These are phyloP conservation scores for Blattamonas nauphoetae DNA, from an alignment of 78 protist species.

Conservation along the genomic window DNA sequence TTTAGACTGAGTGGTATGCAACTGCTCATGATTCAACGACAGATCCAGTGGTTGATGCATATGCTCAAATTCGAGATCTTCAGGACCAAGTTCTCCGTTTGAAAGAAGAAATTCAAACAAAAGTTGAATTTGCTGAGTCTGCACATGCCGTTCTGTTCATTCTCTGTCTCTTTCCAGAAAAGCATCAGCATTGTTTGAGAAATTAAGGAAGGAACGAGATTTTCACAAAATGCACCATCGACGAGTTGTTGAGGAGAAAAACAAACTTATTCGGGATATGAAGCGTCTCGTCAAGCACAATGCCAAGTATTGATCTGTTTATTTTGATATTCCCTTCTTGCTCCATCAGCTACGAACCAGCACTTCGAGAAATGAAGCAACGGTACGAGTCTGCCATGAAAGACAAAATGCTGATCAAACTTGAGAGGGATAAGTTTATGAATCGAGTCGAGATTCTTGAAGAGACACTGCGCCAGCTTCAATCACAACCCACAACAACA, in stretches of 20 bases:
- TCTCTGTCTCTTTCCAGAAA: background rate
- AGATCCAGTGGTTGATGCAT: constrained; percentile 1
- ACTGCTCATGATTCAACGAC: background rate
- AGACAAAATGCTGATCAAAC: constrained; percentile 44
- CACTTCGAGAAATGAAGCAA: background rate
- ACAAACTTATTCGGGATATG: constrained; percentile 39
- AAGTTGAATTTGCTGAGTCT: background rate
- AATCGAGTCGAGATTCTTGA: background rate
- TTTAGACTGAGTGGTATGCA: constrained; percentile 60
- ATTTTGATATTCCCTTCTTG: background rate
- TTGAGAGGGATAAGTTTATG: constrained; percentile 32
- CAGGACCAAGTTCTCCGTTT: background rate
- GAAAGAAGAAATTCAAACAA: constrained; percentile 9
- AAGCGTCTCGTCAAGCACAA: constrained; percentile 45
- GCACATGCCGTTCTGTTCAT: background rate
- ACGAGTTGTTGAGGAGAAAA: constrained; percentile 65
- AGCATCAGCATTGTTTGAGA: constrained; percentile 46
- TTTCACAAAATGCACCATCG: constrained; percentile 59
- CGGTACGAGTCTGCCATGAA: background rate
- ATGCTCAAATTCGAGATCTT: background rate
- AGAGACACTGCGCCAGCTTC: constrained; percentile 6
- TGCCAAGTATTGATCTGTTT: constrained; percentile 5
- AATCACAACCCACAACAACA: background rate
- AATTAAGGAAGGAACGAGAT: constrained; percentile 62
- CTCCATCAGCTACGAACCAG: background rate